Evolutionary conservation across 495 filamentous ascomycete species (phyloP).

Genomic region (Neurospora intermedia): DNA sequence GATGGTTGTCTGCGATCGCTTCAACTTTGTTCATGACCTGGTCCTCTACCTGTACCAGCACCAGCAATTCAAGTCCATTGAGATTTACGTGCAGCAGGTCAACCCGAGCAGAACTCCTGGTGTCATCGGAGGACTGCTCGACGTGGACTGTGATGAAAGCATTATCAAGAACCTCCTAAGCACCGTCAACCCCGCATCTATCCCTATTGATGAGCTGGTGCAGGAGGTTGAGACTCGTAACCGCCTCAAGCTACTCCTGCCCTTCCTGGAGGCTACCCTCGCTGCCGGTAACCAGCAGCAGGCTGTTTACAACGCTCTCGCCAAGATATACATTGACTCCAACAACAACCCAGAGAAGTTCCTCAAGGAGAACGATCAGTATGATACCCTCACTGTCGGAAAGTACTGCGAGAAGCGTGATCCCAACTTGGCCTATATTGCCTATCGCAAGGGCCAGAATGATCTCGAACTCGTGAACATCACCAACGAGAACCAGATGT

Average conservation of each 20-base stretch:
- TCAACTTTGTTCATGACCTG: constrained; percentile 96
- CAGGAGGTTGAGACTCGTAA: constrained; percentile 91
- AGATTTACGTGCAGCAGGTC: constrained; percentile 97
- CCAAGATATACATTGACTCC: constrained; percentile 99
- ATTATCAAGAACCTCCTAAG: constrained; percentile 91
- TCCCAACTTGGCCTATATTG: constrained; percentile 91
- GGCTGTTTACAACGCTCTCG: constrained; percentile 94
- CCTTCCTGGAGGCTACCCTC: constrained; percentile 90
- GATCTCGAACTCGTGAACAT: constrained; percentile 95
- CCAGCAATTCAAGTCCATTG: constrained; percentile 98
- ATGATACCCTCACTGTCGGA: constrained; percentile 84
- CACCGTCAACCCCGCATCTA: constrained; percentile 71
- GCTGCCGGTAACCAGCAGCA: constrained; percentile 91
- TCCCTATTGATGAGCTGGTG: constrained; percentile 95
- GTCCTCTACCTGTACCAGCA: constrained; percentile 98
- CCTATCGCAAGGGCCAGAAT: constrained; percentile 93
- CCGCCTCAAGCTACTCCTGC: constrained; percentile 86
- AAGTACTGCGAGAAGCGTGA: constrained; percentile 99
- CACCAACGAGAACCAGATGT: constrained; percentile 99
- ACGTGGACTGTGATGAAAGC: constrained; percentile 92
- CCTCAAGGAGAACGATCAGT: constrained; percentile 94
- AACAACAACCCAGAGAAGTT: constrained; percentile 99
- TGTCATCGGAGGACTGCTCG: constrained; percentile 89
- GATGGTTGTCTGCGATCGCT: constrained; percentile 97
- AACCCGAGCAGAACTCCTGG: constrained; percentile 90